Conservation (phyloP, 768 basidiomycete species). For the Flagelloscypha sp. region DNA sequence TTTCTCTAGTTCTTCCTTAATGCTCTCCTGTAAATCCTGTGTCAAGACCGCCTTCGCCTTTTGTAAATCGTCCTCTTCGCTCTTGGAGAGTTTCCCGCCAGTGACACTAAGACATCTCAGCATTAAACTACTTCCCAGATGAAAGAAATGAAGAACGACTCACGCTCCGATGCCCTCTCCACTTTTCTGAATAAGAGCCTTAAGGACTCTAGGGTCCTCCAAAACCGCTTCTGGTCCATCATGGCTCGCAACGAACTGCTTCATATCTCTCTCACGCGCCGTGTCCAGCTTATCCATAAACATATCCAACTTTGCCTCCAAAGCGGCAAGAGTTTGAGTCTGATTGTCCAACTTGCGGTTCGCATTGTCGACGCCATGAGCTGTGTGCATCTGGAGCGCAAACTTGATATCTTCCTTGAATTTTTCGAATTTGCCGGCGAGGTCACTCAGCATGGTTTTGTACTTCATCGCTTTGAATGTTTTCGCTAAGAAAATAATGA, state of each 20-base stretch:
- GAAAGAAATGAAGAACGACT: no score
- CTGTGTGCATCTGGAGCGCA: slow-evolving; percentile 28
- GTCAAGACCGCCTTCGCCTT: slow-evolving; percentile 22
- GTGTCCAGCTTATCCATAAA: slow-evolving; percentile 29
- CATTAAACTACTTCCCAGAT: no score
- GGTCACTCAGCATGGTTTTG: slow-evolving; percentile 28
- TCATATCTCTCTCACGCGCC: slow-evolving; percentile 29
- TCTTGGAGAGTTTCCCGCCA: no score
- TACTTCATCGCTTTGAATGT: slow-evolving; percentile 28
- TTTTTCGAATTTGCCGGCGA: slow-evolving; percentile 23
- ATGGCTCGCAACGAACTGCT: slow-evolving; percentile 28
- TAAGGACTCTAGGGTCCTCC: slow-evolving; percentile 24
- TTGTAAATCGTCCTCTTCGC: no score
- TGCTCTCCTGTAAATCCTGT: slow-evolving; percentile 28
- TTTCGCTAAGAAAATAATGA: slow-evolving; percentile 18
- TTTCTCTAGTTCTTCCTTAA: slow-evolving; percentile 27
- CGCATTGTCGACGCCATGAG: slow-evolving; percentile 25
- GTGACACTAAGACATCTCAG: no score
- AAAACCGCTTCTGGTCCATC: slow-evolving; percentile 30
- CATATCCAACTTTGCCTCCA: slow-evolving; percentile 25
- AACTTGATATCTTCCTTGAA: slow-evolving; percentile 27
- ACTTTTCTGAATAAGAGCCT: slow-evolving; percentile 21
- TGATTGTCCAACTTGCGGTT: slow-evolving; percentile 23
- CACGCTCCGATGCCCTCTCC: slow-evolving; percentile 23
- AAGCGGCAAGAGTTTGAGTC: slow-evolving; percentile 10